Evolutionary conservation across 768 basidiomycete species (phyloP), one percentile per base, ranked within the genome.

Genomic region (Boletus edulis): DNA sequence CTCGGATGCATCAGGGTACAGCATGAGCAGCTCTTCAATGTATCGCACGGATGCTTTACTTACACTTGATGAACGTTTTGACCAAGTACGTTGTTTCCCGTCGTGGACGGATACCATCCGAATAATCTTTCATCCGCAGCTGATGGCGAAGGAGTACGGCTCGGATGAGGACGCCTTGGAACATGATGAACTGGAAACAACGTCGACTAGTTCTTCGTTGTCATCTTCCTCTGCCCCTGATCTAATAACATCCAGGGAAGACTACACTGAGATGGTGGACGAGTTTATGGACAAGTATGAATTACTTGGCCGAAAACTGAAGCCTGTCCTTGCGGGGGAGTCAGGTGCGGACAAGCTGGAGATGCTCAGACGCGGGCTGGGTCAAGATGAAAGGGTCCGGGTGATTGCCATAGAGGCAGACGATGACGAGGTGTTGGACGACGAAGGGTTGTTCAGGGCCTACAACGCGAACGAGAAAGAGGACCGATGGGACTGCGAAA

Each of bases 11-110:
- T 93, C 91, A 20, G 94, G 92, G 13, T 96, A 96, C 77, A 92
- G 89, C 67, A 98, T 99, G 94, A 96, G 91, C 69, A 94, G 92
- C 63, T 94, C 93, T 4, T 93, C 93, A 14, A 93, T 98, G 90
- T 90, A 84, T 73, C 84, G 97, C 43, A 98, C 91, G 60, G 89
- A 94, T 62, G 86, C 92, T 1, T 73, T 98, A 29, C 84, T 91
- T 49, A 88, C 86, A 3, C 76, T 99, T 41, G 97, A 99, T 66
- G 93, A 98, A 66, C 82, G 86, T 12, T 99, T 98, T 67, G 95
- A 98, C 63, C 85, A 93, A 79, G 97, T 93, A 61, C 58, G 79
- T 64, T 18, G 24, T 39, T 51, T n/a, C n/a, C 37, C 12, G 14
- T 42, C 38, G 42, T 44, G 49, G 17, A 27, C 24, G 46, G 32